Percentiles rank a stretch among this genome's conserved stretches.
phyloP scores from a whole-genome alignment of 805 yeast genomes.

The Candida coquimbonensis region DNA sequence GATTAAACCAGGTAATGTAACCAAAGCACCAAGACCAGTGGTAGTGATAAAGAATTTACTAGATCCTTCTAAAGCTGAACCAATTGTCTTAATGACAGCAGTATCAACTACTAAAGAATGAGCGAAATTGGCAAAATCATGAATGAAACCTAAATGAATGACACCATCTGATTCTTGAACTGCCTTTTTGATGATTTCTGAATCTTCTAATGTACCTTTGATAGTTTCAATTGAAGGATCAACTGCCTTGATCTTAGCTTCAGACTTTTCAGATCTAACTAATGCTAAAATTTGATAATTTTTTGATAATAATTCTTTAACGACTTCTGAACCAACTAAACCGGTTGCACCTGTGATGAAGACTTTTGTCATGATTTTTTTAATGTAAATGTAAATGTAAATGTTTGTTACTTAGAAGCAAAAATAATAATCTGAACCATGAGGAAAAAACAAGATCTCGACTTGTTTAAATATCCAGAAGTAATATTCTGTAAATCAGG shows the following conservation, averaged over 20 bases:
- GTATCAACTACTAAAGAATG: background rate
- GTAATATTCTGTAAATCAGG: no score
- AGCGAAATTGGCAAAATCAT: background rate
- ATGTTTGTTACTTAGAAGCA: no score
- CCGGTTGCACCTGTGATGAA: slow-evolving; percentile 34
- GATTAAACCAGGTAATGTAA: background rate
- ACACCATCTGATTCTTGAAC: slow-evolving; percentile 28
- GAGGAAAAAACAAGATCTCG: no score
- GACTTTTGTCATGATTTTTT: slow-evolving; percentile 22
- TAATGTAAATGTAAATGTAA: background rate
- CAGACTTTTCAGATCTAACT: slow-evolving; percentile 28
- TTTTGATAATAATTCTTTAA: slow-evolving; percentile 15
- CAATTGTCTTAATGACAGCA: background rate
- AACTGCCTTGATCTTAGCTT: slow-evolving; percentile 17
- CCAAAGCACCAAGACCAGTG: background rate
- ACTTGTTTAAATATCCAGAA: no score
- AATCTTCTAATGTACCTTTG: slow-evolving; percentile 25
- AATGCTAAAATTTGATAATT: slow-evolving; percentile 27
- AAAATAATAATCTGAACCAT: no score
- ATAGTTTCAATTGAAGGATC: slow-evolving; percentile 22
- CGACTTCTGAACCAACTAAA: slow-evolving; percentile 24
- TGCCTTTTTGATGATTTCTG: slow-evolving; percentile 23
- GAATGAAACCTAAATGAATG: background rate
- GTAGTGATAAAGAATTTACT: background rate
- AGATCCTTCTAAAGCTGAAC: background rate